Conservation (phyloP, 345 rosid genomes). For the Eucalyptus urophylla region DNA sequence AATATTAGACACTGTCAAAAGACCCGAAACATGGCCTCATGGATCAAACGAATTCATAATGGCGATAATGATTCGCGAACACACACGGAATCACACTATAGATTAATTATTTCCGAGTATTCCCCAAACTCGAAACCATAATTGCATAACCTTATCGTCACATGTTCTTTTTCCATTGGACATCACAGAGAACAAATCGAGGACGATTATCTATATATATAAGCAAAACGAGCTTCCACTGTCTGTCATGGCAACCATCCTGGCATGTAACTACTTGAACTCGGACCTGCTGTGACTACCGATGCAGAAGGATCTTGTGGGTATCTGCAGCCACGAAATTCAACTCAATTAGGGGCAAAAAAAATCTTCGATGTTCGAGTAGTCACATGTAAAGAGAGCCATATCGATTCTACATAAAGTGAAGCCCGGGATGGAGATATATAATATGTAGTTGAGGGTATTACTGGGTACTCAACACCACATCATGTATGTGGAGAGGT, state of each 20-base stretch:
- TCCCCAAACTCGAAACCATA: background rate
- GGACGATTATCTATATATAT: background rate
- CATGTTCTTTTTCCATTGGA: background rate
- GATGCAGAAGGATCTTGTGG: slow-evolving; percentile 46
- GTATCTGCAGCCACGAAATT: slow-evolving; percentile 23
- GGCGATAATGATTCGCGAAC: background rate
- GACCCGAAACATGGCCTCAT: background rate
- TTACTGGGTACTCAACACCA: background rate
- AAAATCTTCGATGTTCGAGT: background rate
- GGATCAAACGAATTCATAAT: background rate
- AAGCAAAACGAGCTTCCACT: background rate
- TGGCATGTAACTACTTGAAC: slow-evolving; percentile 68
- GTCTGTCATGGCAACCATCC: slow-evolving; percentile 78
- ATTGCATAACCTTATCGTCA: background rate
- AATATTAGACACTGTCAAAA: background rate
- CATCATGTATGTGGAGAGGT: background rate
- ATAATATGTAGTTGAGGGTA: background rate
- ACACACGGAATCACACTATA: background rate
- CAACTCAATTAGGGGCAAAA: background rate
- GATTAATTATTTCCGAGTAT: background rate
- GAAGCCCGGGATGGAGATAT: background rate
- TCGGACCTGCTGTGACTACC: slow-evolving; percentile 57
- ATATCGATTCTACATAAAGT: background rate
- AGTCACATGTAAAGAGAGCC: background rate
- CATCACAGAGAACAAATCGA: background rate